phyloP scores from a whole-genome alignment of 2,329 filamentous ascomycete species.

The Ambrosiella beaveri region DNA sequence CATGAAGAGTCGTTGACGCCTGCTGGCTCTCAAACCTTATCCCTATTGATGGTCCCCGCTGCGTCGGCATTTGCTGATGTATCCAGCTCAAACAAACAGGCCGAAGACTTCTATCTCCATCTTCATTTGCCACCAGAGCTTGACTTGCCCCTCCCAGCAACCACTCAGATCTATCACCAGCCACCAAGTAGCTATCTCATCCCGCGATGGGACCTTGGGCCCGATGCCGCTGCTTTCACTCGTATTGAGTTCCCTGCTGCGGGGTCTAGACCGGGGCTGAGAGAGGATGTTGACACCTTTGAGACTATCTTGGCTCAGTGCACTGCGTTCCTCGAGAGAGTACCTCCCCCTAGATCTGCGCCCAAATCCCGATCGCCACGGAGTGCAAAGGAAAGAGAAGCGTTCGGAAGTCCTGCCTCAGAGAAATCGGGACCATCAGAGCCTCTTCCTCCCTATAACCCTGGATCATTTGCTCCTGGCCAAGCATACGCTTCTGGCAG shows the following conservation, averaged over 20 bases:
- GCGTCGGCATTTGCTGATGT: constrained; percentile 50
- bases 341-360: constrained; percentile 31
- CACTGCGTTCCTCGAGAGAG: constrained; percentile 82
- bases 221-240: constrained; percentile 77
- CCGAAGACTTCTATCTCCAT: constrained; percentile 94
- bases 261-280: constrained; percentile 53
- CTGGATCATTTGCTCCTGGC: constrained; percentile 60
- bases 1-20: constrained; percentile 67
- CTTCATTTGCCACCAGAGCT: constrained; percentile 88
- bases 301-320: constrained; percentile 97
- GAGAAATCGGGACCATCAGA: constrained; percentile 18
- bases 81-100: constrained; percentile 38
- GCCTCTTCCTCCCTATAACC: constrained; percentile 54
- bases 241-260: constrained; percentile 73
- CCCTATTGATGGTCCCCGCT: constrained; percentile 88
- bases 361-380: constrained; percentile 18
- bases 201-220: constrained; percentile 83
- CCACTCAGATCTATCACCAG: constrained; percentile 94
- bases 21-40: constrained; percentile 76
- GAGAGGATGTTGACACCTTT: constrained; percentile 90
- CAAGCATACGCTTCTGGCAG: constrained; percentile 56
- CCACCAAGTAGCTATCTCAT: constrained; percentile 86
- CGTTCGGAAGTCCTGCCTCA: constrained; percentile 11
- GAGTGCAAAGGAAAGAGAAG: constrained; percentile 25
- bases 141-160: constrained; percentile 81